Percentiles rank a stretch among this genome's conserved stretches.
These are phyloP conservation scores for Kalmanozyma brasiliensis DNA, from an alignment of 1,284 basidiomycete genomes.

Conservation along the genomic window DNA sequence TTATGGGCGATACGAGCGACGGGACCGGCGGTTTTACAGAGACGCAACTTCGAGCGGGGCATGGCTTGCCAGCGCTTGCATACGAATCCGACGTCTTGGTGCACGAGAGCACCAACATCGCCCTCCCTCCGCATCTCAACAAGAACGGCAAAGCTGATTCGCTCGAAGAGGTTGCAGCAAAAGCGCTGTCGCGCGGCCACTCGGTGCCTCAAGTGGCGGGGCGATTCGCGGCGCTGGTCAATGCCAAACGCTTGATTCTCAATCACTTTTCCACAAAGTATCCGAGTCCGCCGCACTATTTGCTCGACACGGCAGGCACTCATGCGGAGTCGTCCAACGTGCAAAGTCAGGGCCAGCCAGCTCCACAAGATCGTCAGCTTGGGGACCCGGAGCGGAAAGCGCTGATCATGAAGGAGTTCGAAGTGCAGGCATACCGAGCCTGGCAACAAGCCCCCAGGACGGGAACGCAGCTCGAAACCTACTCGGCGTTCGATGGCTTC, in stretches of 20 bases:
- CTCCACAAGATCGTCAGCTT: slow-evolving; percentile 13
- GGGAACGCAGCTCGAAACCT: slow-evolving; percentile 16
- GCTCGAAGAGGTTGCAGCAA: slow-evolving; percentile 39
- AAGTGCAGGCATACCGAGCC: slow-evolving; percentile 51
- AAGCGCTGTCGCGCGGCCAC: slow-evolving; percentile 56
- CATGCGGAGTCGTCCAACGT: slow-evolving; percentile 2
- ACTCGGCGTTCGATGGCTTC: slow-evolving; percentile 43
- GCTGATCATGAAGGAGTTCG: slow-evolving; percentile 53
- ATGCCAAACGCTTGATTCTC: slow-evolving; percentile 52
- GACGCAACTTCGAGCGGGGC: slow-evolving; percentile 15
- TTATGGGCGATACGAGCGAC: slow-evolving; percentile 65
- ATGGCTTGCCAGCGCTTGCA: slow-evolving; percentile 20
- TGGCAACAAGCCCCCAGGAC: slow-evolving; percentile 30
- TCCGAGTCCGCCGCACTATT: slow-evolving; percentile 45
- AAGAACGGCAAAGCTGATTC: slow-evolving; percentile 43
- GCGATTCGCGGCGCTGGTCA: slow-evolving; percentile 55
- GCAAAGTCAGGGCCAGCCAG: slow-evolving; percentile 2
- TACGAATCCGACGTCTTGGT: slow-evolving; percentile 61
- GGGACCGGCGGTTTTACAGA: slow-evolving; percentile 52
- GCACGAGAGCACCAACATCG: slow-evolving; percentile 66
- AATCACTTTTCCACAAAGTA: slow-evolving; percentile 65
- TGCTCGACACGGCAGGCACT: slow-evolving; percentile 30
- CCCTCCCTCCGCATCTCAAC: slow-evolving; percentile 45
- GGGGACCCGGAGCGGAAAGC: slow-evolving; percentile 44
- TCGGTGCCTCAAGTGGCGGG: slow-evolving; percentile 63